Evolutionary conservation across 2,329 filamentous ascomycete species (phyloP), one percentile per base, ranked within the genome.

Genomic region (Colletotrichum sp.): DNA sequence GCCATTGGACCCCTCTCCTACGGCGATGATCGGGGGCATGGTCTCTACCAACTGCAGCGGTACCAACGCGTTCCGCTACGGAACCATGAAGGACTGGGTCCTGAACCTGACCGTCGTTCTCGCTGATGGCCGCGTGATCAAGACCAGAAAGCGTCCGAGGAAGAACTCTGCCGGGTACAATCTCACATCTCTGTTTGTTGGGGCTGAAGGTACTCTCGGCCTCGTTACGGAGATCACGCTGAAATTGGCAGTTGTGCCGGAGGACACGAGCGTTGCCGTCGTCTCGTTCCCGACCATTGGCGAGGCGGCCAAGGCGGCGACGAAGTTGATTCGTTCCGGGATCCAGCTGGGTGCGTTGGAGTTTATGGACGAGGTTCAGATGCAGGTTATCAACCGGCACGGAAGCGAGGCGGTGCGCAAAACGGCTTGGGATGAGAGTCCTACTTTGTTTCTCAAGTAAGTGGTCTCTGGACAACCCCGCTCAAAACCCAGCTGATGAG

Each of bases 71-170:
- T 87, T 90, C 72, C 86, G 93, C 67, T 95, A 95, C 80, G 93
- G 93, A 0, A 94, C 93, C 0, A 95, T 95, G 93, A 94, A 93
- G 78, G 93, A 95, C 78, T 95, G 92, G 88, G 93, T 95, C 2
- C 86, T 95, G 74, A 94, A 93, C 77, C 82, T 95, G 28, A 95
- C 93, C 0, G 92, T 94, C 0, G 93, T 95, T 0, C 86, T 95
- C 57, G 91, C 93, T 1, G 93, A 95, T 80, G 93, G 93, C 1
- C 89, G 88, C 0, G 75, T 86, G 21, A 92, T 95, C 82, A 94
- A 94, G 80, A 95, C 93, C 0, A 87, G 93, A 13, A 87, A 88
- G 48, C 87, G 93, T 6, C 93, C 94, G 4, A 86, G 92, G 16
- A 95, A 95, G 81, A 92, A 91, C 0, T 92, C 92, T 0, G 93